These are phyloP conservation scores for Mycogone perniciosa DNA, from an alignment of 2,329 filamentous ascomycete species.

Conservation along the genomic window DNA sequence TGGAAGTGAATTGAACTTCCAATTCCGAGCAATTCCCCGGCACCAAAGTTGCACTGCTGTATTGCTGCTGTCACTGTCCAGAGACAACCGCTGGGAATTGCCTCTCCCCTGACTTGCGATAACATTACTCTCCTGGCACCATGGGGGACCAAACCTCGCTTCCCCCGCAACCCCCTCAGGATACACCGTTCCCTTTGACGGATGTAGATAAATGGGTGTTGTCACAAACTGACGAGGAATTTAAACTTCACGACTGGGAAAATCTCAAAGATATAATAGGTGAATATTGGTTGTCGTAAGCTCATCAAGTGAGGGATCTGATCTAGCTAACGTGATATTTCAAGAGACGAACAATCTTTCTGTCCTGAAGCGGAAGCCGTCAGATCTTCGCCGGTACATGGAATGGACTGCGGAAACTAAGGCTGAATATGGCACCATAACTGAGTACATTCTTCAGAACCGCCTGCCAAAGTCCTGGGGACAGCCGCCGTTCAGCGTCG, in stretches of 20 bases:
- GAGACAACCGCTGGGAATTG: too few species aligned
- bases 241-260: conserved; percentile 65
- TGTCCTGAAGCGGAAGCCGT: conserved; percentile 71
- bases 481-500: conserved; percentile 47
- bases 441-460: conserved; percentile 68
- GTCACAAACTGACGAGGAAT: conserved; percentile 63
- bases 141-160: conserved; percentile 34
- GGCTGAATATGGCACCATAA: conserved; percentile 69
- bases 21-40: too few species aligned
- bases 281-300: conserved; percentile 26
- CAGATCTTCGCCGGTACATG: conserved; percentile 73
- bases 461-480: conserved; percentile 64
- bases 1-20: too few species aligned
- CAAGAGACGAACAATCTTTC: conserved; percentile 57
- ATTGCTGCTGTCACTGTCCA: too few species aligned
- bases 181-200: conserved; percentile 53
- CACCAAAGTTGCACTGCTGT: too few species aligned
- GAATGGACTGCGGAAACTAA: conserved; percentile 67
- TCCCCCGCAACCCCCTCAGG: conserved; percentile 23
- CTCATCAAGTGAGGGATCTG: background rate
- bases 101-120: background rate
- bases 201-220: conserved; percentile 53
- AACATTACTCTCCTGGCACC: conserved; percentile 4
- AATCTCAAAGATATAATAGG: conserved; percentile 62
- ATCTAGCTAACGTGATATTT: background rate